These are phyloP conservation scores for Heliosperma pusillum DNA, from an alignment of 148 eudicot species.

Conservation along the genomic window DNA sequence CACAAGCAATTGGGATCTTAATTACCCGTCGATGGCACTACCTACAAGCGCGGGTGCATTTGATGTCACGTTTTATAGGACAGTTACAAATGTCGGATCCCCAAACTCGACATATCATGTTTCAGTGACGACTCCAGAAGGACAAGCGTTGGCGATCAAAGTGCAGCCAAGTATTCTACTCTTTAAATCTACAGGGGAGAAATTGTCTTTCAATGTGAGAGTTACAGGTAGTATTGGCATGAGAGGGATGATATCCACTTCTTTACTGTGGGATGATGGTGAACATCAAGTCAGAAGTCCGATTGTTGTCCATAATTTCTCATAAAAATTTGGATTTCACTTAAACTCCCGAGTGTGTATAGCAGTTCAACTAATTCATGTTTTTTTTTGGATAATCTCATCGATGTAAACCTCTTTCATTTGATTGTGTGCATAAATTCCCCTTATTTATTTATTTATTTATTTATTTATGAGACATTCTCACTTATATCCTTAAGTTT, in stretches of 20 bases:
- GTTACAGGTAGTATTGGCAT: slow-evolving; percentile 24
- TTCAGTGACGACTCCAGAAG: neutral
- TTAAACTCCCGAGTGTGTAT: neutral
- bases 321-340: neutral
- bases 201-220: slow-evolving; percentile 22
- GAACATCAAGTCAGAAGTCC: slow-evolving; percentile 47
- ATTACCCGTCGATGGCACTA: slow-evolving; percentile 35
- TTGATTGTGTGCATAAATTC: too few species aligned
- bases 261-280: slow-evolving; percentile 48
- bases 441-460: too few species aligned
- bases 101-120: slow-evolving; percentile 23
- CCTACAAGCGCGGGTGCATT: slow-evolving; percentile 17
- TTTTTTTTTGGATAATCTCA: neutral
- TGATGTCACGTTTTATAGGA: slow-evolving; percentile 25
- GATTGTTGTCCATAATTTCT: slow-evolving; percentile 34
- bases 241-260: slow-evolving; percentile 28
- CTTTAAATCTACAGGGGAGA: slow-evolving; percentile 29
- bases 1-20: slow-evolving; percentile 26
- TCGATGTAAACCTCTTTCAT: neutral
- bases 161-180: slow-evolving; percentile 26
- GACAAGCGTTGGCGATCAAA: slow-evolving; percentile 15
- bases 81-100: slow-evolving; percentile 40
- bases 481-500: too few species aligned
- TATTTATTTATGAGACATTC: too few species aligned
- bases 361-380: neutral